Conservation (phyloP, 2,329 filamentous ascomycete species). For the Intubia oerlemansii region DNA sequence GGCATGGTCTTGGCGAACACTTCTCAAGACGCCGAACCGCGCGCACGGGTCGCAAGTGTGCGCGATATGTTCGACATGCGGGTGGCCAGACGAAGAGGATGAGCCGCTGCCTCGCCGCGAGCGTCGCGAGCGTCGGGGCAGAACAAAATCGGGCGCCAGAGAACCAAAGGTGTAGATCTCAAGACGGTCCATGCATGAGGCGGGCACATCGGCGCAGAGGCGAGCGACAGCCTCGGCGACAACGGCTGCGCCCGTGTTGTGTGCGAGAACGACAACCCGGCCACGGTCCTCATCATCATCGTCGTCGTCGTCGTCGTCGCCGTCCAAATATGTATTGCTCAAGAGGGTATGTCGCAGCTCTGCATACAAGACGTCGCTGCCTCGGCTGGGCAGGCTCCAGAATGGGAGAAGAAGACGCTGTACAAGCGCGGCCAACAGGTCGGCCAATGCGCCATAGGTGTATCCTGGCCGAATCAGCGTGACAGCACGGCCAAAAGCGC, state of each 20-base stretch:
- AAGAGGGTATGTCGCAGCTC: no score
- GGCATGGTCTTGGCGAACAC: constrained; percentile 15
- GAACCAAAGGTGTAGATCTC: constrained; percentile 24
- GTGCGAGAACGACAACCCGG: constrained; percentile 18
- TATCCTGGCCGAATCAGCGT: constrained; percentile 27
- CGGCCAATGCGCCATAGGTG: constrained; percentile 30
- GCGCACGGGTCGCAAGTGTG: constrained; percentile 17
- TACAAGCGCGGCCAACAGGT: constrained; percentile 22
- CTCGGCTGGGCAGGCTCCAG: no score
- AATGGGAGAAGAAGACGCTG: no score
- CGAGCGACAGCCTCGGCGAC: constrained; percentile 15
- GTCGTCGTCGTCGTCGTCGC: no score
- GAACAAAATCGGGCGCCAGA: constrained; percentile 16
- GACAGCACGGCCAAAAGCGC: constrained; percentile 18
- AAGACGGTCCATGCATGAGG: constrained; percentile 16
- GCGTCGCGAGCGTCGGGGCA: no score
- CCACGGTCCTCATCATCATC: no score
- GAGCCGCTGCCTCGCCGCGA: constrained; percentile 8
- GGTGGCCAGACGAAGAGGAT: constrained; percentile 4
- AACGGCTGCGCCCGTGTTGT: constrained; percentile 18
- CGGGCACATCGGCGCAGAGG: constrained; percentile 17
- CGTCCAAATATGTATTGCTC: no score
- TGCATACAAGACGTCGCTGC: no score
- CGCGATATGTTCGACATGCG: constrained; percentile 17
- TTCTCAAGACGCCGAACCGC: constrained; percentile 16